Evolutionary conservation across 2,329 filamentous ascomycete species (phyloP), one percentile per base, ranked within the genome.

Genomic region (Nemania bipapillata): DNA sequence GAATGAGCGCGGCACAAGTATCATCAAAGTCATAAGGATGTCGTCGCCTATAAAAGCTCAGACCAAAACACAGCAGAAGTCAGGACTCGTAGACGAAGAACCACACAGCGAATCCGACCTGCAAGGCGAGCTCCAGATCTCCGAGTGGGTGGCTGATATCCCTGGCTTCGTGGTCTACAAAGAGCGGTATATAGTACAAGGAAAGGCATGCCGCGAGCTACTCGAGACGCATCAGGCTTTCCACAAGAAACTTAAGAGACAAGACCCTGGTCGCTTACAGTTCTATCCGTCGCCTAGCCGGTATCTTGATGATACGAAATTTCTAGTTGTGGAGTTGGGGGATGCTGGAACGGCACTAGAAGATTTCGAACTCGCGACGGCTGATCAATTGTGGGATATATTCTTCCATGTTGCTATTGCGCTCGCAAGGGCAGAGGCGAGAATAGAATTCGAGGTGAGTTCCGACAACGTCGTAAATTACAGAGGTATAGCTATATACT

Each of bases 91-190:
- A 4, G 87, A 89, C 68, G 87, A 89, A 73, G 84, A 88, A 72
- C 86, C 87, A 0, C 87, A 87, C 65, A 79, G 80, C 1, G 85
- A 86, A 66, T 81, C 82, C 1, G 86, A 87, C 73, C 80, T 90
- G 32, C 79, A 84, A 2, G 87, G 87, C 26, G 89, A 91, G 74
- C 80, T 91, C 24, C 82, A 84, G 56, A 90, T 91, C 53, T 90
- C 89, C 2, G 88, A 91, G 75, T 86, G 85, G 80, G 80, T 91
- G 20, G 87, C 88, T 20, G 87, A 89, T 68, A 86, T 90, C 12
- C 88, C 88, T 0, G 89, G 89, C 0, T 91, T 90, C 68, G 87
- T 90, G 35, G 83, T 88, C 20, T 90, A 90, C 80, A 91, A 90
- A 77, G 87, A 89, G 75, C 82, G 86, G 7, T 89, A 90, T 65